Evolutionary conservation across 345 rosid genomes (phyloP).

Genomic region (Salix suchowensis): DNA sequence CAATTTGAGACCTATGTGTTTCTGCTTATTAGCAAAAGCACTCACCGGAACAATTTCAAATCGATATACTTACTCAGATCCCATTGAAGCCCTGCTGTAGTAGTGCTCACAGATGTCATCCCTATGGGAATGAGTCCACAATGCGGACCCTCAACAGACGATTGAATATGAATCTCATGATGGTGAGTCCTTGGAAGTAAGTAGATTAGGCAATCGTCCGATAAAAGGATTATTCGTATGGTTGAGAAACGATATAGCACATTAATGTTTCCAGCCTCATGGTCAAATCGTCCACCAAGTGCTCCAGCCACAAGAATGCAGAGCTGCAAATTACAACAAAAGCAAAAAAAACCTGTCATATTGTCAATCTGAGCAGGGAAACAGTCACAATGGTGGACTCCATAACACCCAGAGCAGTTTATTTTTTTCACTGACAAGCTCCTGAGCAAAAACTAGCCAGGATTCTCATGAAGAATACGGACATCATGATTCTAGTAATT

Average conservation of each 20-base stretch:
- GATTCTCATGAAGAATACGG: neutral
- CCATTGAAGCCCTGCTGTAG: constrained; percentile 89
- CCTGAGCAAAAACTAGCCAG: neutral
- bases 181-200: constrained; percentile 66
- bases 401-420: neutral
- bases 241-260: constrained; percentile 59
- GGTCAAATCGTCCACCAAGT: constrained; percentile 96
- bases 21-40: neutral
- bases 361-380: constrained; percentile 1
- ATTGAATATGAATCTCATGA: constrained; percentile 57
- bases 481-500: neutral
- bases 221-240: constrained; percentile 53
- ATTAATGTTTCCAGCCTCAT: constrained; percentile 84
- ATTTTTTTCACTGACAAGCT: neutral
- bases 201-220: constrained; percentile 72
- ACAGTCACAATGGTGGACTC: neutral
- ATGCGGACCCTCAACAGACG: constrained; percentile 73
- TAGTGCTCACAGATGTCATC: constrained; percentile 55
- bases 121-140: constrained; percentile 94
- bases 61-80: constrained; percentile 62
- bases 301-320: constrained; percentile 91
- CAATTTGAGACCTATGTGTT: neutral
- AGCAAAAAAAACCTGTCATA: neutral
- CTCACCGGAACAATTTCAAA: neutral
- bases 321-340: constrained; percentile 39